These are phyloP conservation scores for Clitopilus passeckerianus DNA, from an alignment of 768 basidiomycete genomes.

Conservation along the genomic window DNA sequence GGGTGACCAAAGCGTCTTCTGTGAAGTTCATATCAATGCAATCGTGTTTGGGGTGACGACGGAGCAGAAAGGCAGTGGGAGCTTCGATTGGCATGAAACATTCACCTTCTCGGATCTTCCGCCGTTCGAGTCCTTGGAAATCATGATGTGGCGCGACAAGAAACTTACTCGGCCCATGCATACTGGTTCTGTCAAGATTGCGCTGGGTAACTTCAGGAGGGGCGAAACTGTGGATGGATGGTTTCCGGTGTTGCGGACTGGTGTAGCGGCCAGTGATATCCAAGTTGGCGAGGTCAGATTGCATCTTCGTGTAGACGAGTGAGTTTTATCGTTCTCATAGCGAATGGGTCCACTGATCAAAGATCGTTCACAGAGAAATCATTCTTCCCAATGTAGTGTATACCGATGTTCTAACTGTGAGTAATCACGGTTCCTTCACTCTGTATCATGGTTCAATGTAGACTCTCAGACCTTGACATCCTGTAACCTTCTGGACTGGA, in stretches of 20 bases:
- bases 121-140: slow-evolving; percentile 66
- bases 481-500: slow-evolving; percentile 71
- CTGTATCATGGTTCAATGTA: slow-evolving; percentile 3
- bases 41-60: slow-evolving; percentile 70
- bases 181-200: slow-evolving; percentile 60
- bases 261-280: slow-evolving; percentile 40
- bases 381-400: slow-evolving; percentile 70
- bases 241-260: slow-evolving; percentile 67
- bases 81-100: slow-evolving; percentile 79
- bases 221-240: slow-evolving; percentile 78
- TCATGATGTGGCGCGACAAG: slow-evolving; percentile 69
- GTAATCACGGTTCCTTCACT: slow-evolving; percentile 8
- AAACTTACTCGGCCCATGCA: slow-evolving; percentile 48
- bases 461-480: slow-evolving; percentile 41
- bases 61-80: slow-evolving; percentile 58
- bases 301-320: slow-evolving; percentile 76
- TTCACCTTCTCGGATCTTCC: slow-evolving; percentile 75
- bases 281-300: slow-evolving; percentile 76
- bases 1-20: slow-evolving; percentile 67
- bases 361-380: slow-evolving; percentile 54
- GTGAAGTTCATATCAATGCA: slow-evolving; percentile 72
- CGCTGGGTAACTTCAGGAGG: slow-evolving; percentile 66
- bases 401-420: slow-evolving; percentile 51
- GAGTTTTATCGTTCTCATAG: slow-evolving; percentile 14
- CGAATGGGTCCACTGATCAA: slow-evolving; percentile 5